Percentiles rank a stretch among this genome's conserved stretches.
phyloP scores from a whole-genome alignment of 352 stramenopile species.

The Globisporangium yorkense region DNA sequence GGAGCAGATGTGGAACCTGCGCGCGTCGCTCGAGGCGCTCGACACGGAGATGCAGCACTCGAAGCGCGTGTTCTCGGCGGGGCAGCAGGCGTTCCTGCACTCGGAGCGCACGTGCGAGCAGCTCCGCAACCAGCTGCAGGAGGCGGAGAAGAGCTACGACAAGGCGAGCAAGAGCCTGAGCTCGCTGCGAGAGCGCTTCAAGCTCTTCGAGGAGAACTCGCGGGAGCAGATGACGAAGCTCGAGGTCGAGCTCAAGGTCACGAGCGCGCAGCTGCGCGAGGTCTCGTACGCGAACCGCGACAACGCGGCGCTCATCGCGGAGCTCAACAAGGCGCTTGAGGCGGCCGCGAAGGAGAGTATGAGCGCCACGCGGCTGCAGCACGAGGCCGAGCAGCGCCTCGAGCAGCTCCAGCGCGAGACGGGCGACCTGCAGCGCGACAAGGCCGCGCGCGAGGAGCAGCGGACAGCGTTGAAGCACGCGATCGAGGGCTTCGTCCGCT shows the following conservation, averaged over 20 bases:
- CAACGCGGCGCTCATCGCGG: constrained; percentile 51
- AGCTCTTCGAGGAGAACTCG: constrained; percentile 65
- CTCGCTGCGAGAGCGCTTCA: constrained; percentile 65
- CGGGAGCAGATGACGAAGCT: constrained; percentile 80
- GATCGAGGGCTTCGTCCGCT: constrained; percentile 45
- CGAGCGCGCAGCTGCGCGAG: constrained; percentile 60
- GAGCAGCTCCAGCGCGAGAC: constrained; percentile 42
- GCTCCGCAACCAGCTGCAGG: constrained; percentile 52
- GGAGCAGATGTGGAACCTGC: constrained; percentile 64
- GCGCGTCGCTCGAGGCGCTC: constrained; percentile 57
- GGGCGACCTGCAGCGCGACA: constrained; percentile 53
- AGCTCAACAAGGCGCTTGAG: constrained; percentile 54
- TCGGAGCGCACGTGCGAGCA: constrained; percentile 67
- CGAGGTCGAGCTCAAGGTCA: constrained; percentile 76
- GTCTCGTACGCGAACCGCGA: constrained; percentile 72
- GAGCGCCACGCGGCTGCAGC: constrained; percentile 27
- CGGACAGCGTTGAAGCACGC: constrained; percentile 46
- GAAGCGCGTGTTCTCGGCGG: constrained; percentile 71
- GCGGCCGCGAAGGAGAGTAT: constrained; percentile 41
- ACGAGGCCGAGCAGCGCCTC: constrained; percentile 35
- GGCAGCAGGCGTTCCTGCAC: constrained; percentile 72
- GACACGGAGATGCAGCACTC: constrained; percentile 74
- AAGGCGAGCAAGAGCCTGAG: constrained; percentile 64
- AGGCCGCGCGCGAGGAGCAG: constrained; percentile 46
- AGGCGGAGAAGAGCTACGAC: constrained; percentile 72